Base-by-base conservation (phyloP, 306 rosid genomes). In the Vigna unguiculata region DNA sequence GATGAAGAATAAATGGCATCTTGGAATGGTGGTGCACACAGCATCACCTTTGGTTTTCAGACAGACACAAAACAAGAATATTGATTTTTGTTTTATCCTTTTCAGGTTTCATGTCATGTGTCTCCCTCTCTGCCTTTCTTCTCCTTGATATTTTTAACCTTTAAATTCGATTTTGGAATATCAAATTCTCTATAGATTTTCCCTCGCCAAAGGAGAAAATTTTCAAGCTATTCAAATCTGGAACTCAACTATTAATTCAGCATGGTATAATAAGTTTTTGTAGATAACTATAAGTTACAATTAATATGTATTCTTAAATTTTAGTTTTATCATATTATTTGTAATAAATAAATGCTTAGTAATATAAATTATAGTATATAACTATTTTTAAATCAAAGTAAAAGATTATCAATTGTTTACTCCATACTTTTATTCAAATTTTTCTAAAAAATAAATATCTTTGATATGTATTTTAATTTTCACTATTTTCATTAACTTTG, bases 1-100 rank as follows among this genome's bases (percentile, higher is more conserved):
- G 87, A 59, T 78, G 87, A 69, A 80, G 81, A 67, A 71, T 64
- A 73, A 88, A 61, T 32, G 77, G 82, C 97, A 92, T 90, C 82
- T 82, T 85, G 72, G 67, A 74, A 79, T 80, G 82, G 60, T 75
- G 82, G 52, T 76, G 76, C 34, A 48, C 73, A 80, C 83, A 86
- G 73, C 91, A 85, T 83, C 41, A 86, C 85, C 89, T 86, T 63
- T 75, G 87, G 78, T 57, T 75, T 28, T 71, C 75, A 77, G 57
- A 53, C 14, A 66, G 75, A 59, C 22, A 38, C 46, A 6, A 9
- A 40, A 43, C 48, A 11, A 20, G 32, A 48, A 75, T 47, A 22
- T 45, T 25, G 51, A 1, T 32, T 58, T 63, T 74, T 58, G 62
- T 67, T 72, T 84, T 84, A 81, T 84, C 87, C 85, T 49, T 83